phyloP scores from a whole-genome alignment of 225 moss, liverwort and hornwort species.

The Thuidium tamariscinum region DNA sequence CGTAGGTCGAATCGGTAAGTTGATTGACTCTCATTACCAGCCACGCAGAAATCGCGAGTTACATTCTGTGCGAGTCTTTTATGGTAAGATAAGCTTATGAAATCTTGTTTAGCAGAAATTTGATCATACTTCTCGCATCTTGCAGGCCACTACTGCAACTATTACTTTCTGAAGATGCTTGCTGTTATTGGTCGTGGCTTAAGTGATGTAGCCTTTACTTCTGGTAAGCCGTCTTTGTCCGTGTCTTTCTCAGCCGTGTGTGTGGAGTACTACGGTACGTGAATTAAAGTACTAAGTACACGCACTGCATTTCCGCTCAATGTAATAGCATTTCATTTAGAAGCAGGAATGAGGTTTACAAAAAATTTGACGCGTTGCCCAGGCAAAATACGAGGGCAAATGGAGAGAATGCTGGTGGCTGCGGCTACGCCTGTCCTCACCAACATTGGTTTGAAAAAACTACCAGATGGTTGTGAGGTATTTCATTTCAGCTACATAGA shows the following conservation, averaged over 20 bases:
- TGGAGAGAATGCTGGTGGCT: slow-evolving; percentile 68
- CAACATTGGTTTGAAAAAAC: slow-evolving; percentile 40
- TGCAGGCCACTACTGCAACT: slow-evolving; percentile 70
- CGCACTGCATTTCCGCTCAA: neutral
- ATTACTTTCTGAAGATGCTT: slow-evolving; percentile 81
- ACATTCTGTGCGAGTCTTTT: neutral
- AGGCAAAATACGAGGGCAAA: slow-evolving; percentile 60
- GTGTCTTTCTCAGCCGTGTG: neutral
- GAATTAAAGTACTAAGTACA: neutral
- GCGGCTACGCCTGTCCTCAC: slow-evolving; percentile 73
- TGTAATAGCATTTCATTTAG: neutral
- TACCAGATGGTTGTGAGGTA: slow-evolving; percentile 64
- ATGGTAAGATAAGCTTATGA: neutral
- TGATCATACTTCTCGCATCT: neutral
- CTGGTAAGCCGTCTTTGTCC: slow-evolving; percentile 20
- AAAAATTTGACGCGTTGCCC: neutral
- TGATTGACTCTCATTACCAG: neutral
- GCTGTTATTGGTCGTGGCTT: slow-evolving; percentile 68
- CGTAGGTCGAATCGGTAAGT: neutral
- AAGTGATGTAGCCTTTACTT: slow-evolving; percentile 60
- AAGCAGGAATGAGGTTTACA: neutral
- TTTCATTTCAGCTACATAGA: neutral
- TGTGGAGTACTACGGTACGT: neutral
- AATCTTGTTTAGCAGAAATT: neutral
- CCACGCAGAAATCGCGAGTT: neutral